phyloP scores from a whole-genome alignment of 2,329 filamentous ascomycete species.

The Claviceps pazoutovae region DNA sequence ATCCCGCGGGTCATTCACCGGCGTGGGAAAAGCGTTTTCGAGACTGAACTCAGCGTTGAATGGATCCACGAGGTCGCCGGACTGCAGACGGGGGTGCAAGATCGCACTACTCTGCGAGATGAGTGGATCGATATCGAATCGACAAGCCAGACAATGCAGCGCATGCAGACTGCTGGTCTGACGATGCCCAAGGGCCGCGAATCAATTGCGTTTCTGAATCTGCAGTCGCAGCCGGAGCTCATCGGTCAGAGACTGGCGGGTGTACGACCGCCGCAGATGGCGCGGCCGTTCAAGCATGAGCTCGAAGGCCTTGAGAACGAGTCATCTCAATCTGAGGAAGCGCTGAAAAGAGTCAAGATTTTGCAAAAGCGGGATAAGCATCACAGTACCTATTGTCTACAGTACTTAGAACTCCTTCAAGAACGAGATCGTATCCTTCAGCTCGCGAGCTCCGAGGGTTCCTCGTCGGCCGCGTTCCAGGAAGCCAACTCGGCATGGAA shows the following conservation, averaged over 20 bases:
- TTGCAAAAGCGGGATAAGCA: constrained; percentile 17
- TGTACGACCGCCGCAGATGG: constrained; percentile 13
- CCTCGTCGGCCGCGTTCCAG: constrained; percentile 13
- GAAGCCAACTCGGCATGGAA: constrained; percentile 21
- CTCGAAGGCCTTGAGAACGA: constrained; percentile 25
- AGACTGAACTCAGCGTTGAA: constrained; percentile 47
- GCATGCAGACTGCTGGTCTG: constrained; percentile 32
- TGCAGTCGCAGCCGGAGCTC: constrained; percentile 12
- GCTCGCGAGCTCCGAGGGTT: constrained; percentile 8
- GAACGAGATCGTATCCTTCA: constrained; percentile 16
- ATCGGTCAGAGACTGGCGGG: constrained; percentile 18
- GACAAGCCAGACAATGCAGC: constrained; percentile 21
- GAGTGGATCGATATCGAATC: constrained; percentile 34
- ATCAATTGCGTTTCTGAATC: constrained; percentile 14
- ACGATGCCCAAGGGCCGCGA: constrained; percentile 31
- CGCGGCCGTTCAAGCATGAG: constrained; percentile 28
- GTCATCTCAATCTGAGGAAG: constrained; percentile 1
- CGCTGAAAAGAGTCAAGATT: constrained; percentile 12
- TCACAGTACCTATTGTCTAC: constrained; percentile 9
- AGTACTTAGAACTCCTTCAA: constrained; percentile 20
- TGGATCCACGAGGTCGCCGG: constrained; percentile 45
- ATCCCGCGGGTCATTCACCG: constrained; percentile 45
- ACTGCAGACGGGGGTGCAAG: constrained; percentile 17
- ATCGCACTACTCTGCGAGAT: constrained; percentile 27
- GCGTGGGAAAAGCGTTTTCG: constrained; percentile 42